Evolutionary conservation across 371 early-diverging fungal genomes (phyloP), one percentile per base, ranked within the genome.

Genomic region (Lichtheimia hyalospora): DNA sequence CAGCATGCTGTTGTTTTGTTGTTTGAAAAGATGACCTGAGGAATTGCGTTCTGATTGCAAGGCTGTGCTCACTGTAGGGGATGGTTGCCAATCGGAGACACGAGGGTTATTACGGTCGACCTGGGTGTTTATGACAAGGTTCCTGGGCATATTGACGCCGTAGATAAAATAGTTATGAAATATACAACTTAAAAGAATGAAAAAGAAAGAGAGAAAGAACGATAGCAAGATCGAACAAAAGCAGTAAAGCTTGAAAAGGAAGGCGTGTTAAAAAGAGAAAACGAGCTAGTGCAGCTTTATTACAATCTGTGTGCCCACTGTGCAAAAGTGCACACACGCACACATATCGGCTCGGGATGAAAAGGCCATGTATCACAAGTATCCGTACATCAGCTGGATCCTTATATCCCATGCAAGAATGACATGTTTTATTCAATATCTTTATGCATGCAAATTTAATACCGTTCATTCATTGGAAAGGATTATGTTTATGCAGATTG

Each of bases 71-170:
- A 59, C 55, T 21, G 40, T 57, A 24, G 60, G 63, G 20, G 61
- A 63, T 49, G 68, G 58, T 50, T 60, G 68, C 61, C 63, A 63
- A 46, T 61, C 57, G 23, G 62, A 54, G 12, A 41, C 15, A 18
- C 51, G 60, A 25, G 58, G 56, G 20, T 60, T 44, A 23, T 54
- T 42, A 5, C 68, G 63, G 42, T 67, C 63, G 34, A 63, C 59
- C 21, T 67, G 68, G 10, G 68, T 67, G 57, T 67, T 63, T 21
- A 67, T 57, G 24, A 63, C 54, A 27, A 67, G 53, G 27, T 59
- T 55, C 55, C 57, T 67, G 21, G 63, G 57, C 68, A 67, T 67
- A 27, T 25, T 13, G 24, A 34, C 42, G 51, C 18, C 77, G 20
- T 28, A 1, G 27, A 15, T 44, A 44, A 5, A 44, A 44, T 46